These are phyloP conservation scores for Corymbia citriodora DNA, from an alignment of 441 rosid species.

Conservation along the genomic window DNA sequence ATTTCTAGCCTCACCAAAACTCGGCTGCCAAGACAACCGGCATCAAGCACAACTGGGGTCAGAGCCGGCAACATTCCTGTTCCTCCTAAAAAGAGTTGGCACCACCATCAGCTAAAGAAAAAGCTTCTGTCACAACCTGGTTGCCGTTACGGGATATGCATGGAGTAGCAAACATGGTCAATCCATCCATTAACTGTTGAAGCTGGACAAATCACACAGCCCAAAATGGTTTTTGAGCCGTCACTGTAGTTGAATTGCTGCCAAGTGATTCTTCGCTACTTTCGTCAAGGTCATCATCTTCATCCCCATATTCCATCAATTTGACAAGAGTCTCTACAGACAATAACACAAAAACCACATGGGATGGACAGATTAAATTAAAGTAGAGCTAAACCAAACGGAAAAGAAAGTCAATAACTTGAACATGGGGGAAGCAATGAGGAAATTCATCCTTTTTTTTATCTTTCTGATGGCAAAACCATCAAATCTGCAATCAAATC, in stretches of 20 bases:
- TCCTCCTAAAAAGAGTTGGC: neutral
- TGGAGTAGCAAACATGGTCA: neutral
- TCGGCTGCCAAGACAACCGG: neutral
- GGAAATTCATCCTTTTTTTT: neutral
- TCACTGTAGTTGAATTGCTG: slow-evolving; percentile 11
- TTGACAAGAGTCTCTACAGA: slow-evolving; percentile 81
- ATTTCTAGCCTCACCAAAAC: neutral
- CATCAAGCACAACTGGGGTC: neutral
- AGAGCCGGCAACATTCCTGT: neutral
- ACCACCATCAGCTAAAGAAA: neutral
- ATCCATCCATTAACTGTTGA: neutral
- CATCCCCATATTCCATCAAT: slow-evolving; percentile 92
- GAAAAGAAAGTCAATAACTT: neutral
- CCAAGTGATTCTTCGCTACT: slow-evolving; percentile 17
- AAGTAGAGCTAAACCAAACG: neutral
- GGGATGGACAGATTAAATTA: neutral
- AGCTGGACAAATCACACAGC: slow-evolving; percentile 28
- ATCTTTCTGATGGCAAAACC: neutral
- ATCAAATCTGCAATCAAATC: neutral
- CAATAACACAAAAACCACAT: neutral
- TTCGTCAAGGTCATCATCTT: slow-evolving; percentile 63
- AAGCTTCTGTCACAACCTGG: neutral
- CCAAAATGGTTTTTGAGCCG: slow-evolving; percentile 62
- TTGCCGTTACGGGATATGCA: neutral
- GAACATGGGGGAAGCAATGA: neutral